A percentile compares a stretch with the other conserved stretches of the same genome.
These are phyloP conservation scores for Scenedesmus sp. DNA, from an alignment of 163 green algal species.

Conservation along the genomic window DNA sequence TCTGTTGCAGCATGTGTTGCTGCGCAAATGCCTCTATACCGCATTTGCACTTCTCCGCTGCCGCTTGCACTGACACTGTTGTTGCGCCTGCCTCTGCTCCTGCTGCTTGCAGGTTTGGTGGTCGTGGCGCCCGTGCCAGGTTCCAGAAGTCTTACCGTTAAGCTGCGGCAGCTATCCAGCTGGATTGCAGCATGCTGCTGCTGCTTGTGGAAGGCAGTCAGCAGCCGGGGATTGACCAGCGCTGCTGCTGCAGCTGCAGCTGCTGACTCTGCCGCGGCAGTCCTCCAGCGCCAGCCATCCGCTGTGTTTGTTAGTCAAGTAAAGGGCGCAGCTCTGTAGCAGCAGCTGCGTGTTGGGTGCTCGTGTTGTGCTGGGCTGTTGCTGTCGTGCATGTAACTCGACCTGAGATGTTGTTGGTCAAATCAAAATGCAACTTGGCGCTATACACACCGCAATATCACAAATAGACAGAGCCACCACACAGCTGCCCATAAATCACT, in stretches of 20 bases:
- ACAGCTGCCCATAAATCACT: no score
- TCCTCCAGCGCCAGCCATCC: background rate
- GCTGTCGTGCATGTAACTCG: constrained; percentile 1
- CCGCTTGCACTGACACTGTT: background rate
- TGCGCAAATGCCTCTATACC: no score
- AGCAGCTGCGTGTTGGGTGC: background rate
- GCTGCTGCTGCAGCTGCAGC: constrained; percentile 15
- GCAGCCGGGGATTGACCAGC: background rate
- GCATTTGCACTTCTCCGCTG: no score
- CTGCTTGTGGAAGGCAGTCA: background rate
- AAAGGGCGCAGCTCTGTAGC: background rate
- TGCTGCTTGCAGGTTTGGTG: constrained; percentile 87
- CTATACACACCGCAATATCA: no score
- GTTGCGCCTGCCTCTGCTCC: background rate
- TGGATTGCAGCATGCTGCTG: background rate
- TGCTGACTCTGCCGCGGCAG: background rate
- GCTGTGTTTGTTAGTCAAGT: background rate
- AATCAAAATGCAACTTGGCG: no score
- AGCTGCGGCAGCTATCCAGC: constrained; percentile 35
- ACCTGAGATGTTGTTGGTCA: background rate
- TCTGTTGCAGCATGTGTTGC: no score
- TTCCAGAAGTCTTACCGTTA: constrained; percentile 99
- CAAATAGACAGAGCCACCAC: no score
- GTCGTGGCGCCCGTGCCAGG: constrained; percentile 91
- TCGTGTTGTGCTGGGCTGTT: background rate